Evolutionary conservation across 345 rosid species (phyloP).

Genomic region (Populus euphratica): DNA sequence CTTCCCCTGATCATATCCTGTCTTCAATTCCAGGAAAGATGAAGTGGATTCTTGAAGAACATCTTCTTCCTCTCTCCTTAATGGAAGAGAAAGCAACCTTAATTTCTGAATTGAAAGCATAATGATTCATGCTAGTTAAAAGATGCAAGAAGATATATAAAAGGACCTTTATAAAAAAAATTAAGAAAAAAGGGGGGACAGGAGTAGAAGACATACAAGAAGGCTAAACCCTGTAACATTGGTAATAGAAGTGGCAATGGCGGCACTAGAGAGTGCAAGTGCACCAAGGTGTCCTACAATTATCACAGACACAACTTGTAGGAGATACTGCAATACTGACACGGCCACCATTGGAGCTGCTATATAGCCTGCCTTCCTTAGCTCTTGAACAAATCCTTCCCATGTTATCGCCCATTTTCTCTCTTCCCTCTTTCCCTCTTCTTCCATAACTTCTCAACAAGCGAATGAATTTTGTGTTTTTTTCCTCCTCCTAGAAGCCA

Average conservation of each 20-base stretch:
- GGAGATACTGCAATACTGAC: constrained; percentile 9
- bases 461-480: neutral
- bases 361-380: neutral
- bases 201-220: neutral
- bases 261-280: constrained; percentile 11
- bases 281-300: constrained; percentile 12
- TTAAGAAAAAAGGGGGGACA: too few relatives aligned
- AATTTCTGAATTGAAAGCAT: too few relatives aligned
- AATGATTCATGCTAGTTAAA: too few relatives aligned
- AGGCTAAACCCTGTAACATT: constrained; percentile 16
- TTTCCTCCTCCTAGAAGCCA: neutral
- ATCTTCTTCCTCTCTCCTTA: too few relatives aligned
- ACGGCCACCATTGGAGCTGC: constrained; percentile 20
- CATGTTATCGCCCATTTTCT: constrained; percentile 11
- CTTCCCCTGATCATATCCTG: too few relatives aligned
- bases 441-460: neutral
- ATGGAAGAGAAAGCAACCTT: too few relatives aligned
- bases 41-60: too few relatives aligned
- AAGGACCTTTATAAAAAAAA: too few relatives aligned
- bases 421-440: neutral
- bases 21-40: too few relatives aligned
- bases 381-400: constrained; percentile 4
- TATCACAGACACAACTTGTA: constrained; percentile 10
- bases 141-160: too few relatives aligned
- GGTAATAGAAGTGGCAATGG: constrained; percentile 16